phyloP scores from a whole-genome alignment of 805 yeast species.

The Saitoella complicata region DNA sequence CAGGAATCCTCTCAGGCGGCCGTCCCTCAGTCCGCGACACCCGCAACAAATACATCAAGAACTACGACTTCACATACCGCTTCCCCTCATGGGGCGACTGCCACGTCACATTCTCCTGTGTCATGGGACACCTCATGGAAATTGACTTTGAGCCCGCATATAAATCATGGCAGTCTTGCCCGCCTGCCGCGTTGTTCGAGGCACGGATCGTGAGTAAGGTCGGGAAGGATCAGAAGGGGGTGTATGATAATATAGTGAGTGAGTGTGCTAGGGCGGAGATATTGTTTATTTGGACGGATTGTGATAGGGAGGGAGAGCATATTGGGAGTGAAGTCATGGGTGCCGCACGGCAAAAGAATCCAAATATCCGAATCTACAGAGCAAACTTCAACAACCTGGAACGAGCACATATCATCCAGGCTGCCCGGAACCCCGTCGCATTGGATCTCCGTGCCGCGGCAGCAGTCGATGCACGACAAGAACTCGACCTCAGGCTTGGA shows the following conservation, averaged over 20 bases:
- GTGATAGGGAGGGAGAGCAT: constrained; percentile 92
- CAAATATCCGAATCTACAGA: constrained; percentile 38
- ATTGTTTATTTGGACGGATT: constrained; percentile 95
- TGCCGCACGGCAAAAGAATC: constrained; percentile 44
- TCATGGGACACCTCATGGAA: constrained; percentile 65
- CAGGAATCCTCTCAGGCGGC: constrained; percentile 65
- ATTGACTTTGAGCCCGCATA: constrained; percentile 47
- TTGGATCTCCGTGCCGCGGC: constrained; percentile 55
- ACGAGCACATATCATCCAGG: constrained; percentile 47
- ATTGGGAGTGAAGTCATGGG: constrained; percentile 71
- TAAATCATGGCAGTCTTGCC: constrained; percentile 40
- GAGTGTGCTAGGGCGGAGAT: constrained; percentile 46
- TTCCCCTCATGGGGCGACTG: constrained; percentile 45
- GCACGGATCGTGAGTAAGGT: constrained; percentile 20
- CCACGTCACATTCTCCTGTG: constrained; percentile 81
- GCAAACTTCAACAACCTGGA: constrained; percentile 84
- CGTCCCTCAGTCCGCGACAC: constrained; percentile 27
- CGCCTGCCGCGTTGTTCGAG: constrained; percentile 31
- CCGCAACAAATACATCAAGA: constrained; percentile 46
- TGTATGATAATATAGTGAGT: constrained; percentile 48
- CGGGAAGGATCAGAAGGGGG: constrained; percentile 25
- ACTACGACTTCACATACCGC: constrained; percentile 58
- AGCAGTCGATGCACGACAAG: constrained; percentile 77
- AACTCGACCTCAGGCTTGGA: constrained; percentile 79
- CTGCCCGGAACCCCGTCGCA: constrained; percentile 51